phyloP scores from a whole-genome alignment of 2,329 filamentous ascomycete genomes.

The Fusarium pseudograminearum region DNA sequence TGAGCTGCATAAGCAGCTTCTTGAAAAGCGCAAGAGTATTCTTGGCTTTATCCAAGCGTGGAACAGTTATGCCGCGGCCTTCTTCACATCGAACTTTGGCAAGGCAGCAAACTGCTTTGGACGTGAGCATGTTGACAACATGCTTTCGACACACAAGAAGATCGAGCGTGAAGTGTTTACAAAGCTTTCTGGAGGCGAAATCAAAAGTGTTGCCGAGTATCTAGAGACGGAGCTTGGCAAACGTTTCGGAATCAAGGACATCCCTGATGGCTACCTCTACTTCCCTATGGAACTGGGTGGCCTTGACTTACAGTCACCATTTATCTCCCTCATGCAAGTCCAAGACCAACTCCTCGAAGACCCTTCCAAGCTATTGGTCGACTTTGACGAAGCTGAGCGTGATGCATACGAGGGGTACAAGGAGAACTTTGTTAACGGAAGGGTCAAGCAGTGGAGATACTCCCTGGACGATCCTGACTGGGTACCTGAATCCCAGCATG shows the following conservation, averaged over 20 bases:
- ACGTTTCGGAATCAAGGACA: conserved; percentile 61
- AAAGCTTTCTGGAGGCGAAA: conserved; percentile 41
- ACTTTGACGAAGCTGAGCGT: conserved; percentile 52
- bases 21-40: conserved; percentile 62
- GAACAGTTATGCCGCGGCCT: conserved; percentile 65
- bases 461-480: conserved; percentile 42
- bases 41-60: conserved; percentile 61
- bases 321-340: conserved; percentile 57
- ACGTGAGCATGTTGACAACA: conserved; percentile 63
- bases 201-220: conserved; percentile 64
- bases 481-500: conserved; percentile 48
- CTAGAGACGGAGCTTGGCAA: conserved; percentile 64
- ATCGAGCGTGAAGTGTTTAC: conserved; percentile 63
- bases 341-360: conserved; percentile 50
- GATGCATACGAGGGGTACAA: conserved; percentile 52
- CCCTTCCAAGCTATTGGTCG: conserved; percentile 49
- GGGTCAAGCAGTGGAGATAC: conserved; percentile 4
- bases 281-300: conserved; percentile 61
- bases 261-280: conserved; percentile 61
- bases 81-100: conserved; percentile 67
- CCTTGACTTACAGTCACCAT: conserved; percentile 60
- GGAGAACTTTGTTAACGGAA: conserved; percentile 51
- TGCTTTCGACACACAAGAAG: conserved; percentile 62
- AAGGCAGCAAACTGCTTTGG: conserved; percentile 65
- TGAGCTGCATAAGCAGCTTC: conserved; percentile 69